Percentiles rank a stretch among this genome's conserved stretches.
These are phyloP conservation scores for Camelina sativa DNA, from an alignment of 345 rosid species.

Conservation along the genomic window DNA sequence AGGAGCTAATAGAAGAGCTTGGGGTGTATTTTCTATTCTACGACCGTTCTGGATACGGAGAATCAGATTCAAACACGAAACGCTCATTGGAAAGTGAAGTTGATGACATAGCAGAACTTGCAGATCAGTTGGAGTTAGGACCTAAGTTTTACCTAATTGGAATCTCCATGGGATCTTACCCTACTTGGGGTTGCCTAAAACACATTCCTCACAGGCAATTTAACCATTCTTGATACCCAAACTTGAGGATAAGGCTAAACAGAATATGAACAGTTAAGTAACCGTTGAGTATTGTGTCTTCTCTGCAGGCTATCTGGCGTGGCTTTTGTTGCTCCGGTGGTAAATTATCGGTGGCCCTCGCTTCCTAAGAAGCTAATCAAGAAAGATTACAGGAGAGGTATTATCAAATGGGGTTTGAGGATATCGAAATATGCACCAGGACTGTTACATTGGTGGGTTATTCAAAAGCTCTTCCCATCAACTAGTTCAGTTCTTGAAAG, in stretches of 20 bases:
- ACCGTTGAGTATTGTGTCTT: background rate
- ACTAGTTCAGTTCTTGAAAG: slow-evolving; percentile 56
- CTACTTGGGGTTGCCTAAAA: slow-evolving; percentile 85
- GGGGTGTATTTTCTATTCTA: slow-evolving; percentile 67
- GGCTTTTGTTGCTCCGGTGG: slow-evolving; percentile 72
- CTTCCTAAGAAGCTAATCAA: slow-evolving; percentile 63
- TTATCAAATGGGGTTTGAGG: slow-evolving; percentile 55
- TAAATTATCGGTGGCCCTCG: slow-evolving; percentile 83
- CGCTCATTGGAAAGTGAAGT: slow-evolving; percentile 76
- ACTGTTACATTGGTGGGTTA: slow-evolving; percentile 78
- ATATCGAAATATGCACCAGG: slow-evolving; percentile 69
- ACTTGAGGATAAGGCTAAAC: background rate
- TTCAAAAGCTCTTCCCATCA: slow-evolving; percentile 68
- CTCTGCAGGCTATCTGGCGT: slow-evolving; percentile 77
- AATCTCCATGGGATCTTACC: slow-evolving; percentile 89
- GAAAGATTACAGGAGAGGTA: slow-evolving; percentile 62
- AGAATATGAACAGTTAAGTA: background rate
- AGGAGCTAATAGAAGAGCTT: slow-evolving; percentile 75
- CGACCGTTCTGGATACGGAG: slow-evolving; percentile 94
- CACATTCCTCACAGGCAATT: slow-evolving; percentile 83
- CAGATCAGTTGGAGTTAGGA: slow-evolving; percentile 72
- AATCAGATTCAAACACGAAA: slow-evolving; percentile 66
- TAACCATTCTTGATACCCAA: background rate
- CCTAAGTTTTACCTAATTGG: slow-evolving; percentile 77
- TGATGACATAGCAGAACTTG: slow-evolving; percentile 72